Evolutionary conservation across 495 filamentous ascomycete genomes (phyloP), one percentile per base, ranked within the genome.

Genomic region (Hyaloscypha variabilis): DNA sequence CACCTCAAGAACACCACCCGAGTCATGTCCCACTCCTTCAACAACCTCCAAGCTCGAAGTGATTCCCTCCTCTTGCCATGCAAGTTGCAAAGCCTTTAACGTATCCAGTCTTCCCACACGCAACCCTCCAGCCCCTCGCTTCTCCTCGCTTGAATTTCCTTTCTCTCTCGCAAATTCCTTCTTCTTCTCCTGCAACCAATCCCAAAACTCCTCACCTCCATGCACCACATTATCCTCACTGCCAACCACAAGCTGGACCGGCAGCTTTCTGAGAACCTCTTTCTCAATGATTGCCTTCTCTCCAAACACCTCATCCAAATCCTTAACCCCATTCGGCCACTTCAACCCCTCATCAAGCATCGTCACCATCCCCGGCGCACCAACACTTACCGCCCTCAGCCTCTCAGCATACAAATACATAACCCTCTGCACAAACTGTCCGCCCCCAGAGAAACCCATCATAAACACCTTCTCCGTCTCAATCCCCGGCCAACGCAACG

Each of bases 381-480:
- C 69, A 14, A 73, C 51, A 56, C 71, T 72, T 10, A 64, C 63
- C 11, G 64, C 67, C 26, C 28, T 24, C 6, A 73, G 58, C 6
- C 67, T 55, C 29, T 70, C 69, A 8, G 71, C 63, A 58, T 73
- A 63, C 6, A 73, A 61, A 55, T 73, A 73, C 17, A 73, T 60
- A 52, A 73, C 72, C 24, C 69, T 60, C 8, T 73, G 69, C 23
- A 63, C 63, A 29, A 74, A 70, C 50, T 74, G 70, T 13, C 70
- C 72, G 28, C 72, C 72, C 4, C 70, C 72, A 1, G 72, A 72
- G 50, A 74, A 72, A 8, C 67, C 70, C 69, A 68, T 72, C 64
- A 74, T 49, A 42, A 57, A 66, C 24, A 74, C 55, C 51, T 72
- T 72, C 14, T 56, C 31, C 2, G 67, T 72, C 19, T 52, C 61